These are phyloP conservation scores for Chenopodium suecicum DNA, from an alignment of 148 eudicot species.

Conservation along the genomic window DNA sequence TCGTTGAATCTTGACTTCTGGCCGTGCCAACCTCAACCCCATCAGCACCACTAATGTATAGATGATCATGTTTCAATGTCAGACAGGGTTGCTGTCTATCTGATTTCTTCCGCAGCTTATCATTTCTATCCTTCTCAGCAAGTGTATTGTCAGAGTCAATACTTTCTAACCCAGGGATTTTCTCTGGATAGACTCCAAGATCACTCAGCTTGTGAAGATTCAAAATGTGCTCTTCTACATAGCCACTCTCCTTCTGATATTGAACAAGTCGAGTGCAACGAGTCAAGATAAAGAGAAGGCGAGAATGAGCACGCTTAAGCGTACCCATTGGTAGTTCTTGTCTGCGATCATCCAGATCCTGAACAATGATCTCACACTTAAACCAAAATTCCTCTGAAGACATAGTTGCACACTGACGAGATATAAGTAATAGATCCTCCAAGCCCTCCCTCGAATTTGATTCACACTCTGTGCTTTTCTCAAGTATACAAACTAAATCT, in stretches of 20 bases:
- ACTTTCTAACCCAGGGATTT: conserved; percentile 27
- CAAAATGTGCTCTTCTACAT: conserved; percentile 67
- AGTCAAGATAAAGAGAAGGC: conserved; percentile 88
- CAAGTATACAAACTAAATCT: conserved; percentile 75
- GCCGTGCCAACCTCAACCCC: conserved; percentile 67
- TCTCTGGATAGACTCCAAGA: conserved; percentile 86
- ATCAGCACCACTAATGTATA: conserved; percentile 33
- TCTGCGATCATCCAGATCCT: conserved; percentile 85
- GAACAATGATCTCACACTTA: conserved; percentile 88
- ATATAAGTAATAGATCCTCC: conserved; percentile 78
- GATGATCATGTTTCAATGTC: conserved; percentile 38
- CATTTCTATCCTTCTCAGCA: conserved; percentile 38
- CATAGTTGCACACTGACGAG: conserved; percentile 89
- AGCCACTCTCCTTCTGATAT: conserved; percentile 87
- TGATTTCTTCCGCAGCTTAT: conserved; percentile 42
- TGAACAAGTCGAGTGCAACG: conserved; percentile 94
- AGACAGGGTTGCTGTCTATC: conserved; percentile 42
- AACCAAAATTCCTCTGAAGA: conserved; percentile 79
- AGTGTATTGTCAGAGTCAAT: conserved; percentile 25
- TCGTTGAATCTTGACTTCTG: conserved; percentile 66
- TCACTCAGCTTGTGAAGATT: conserved; percentile 83
- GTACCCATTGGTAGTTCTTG: conserved; percentile 87
- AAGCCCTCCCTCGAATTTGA: conserved; percentile 72
- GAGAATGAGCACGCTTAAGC: conserved; percentile 80
- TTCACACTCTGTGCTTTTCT: conserved; percentile 48